Conservation (phyloP, 345 rosid genomes). For the Tarenaya hassleriana region DNA sequence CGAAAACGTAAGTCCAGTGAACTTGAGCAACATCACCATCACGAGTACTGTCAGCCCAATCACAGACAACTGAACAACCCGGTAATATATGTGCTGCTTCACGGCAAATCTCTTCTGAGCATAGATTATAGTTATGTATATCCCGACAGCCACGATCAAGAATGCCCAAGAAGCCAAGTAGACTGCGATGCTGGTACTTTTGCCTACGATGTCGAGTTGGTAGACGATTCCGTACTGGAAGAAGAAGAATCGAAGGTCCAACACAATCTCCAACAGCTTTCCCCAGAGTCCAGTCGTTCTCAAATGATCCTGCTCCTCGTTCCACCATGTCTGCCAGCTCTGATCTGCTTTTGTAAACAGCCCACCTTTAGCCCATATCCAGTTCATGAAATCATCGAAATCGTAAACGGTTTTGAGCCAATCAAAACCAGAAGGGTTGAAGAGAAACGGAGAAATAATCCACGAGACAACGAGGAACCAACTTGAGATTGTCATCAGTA, state of each 20-base stretch:
- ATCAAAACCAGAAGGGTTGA: conserved; percentile 94
- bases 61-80: conserved; percentile 79
- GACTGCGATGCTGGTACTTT: conserved; percentile 53
- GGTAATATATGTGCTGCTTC: conserved; percentile 73
- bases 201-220: conserved; percentile 59
- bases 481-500: conserved; percentile 76
- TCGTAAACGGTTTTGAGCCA: conserved; percentile 90
- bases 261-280: conserved; percentile 58
- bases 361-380: conserved; percentile 85
- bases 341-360: conserved; percentile 84
- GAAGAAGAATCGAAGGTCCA: conserved; percentile 91
- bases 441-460: conserved; percentile 80
- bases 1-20: conserved; percentile 49
- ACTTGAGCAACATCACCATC: conserved; percentile 55
- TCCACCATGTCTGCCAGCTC: conserved; percentile 96
- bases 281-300: conserved; percentile 81
- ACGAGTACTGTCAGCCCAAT: conserved; percentile 48
- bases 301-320: conserved; percentile 88
- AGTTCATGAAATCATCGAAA: conserved; percentile 83
- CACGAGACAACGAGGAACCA: conserved; percentile 83
- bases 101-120: conserved; percentile 68
- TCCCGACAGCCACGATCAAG: conserved; percentile 44
- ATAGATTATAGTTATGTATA: conserved; percentile 52
- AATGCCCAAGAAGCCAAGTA: conserved; percentile 79
- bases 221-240: conserved; percentile 86